phyloP scores from a whole-genome alignment of 352 stramenopile genomes.

The Saprolegnia diclina region DNA sequence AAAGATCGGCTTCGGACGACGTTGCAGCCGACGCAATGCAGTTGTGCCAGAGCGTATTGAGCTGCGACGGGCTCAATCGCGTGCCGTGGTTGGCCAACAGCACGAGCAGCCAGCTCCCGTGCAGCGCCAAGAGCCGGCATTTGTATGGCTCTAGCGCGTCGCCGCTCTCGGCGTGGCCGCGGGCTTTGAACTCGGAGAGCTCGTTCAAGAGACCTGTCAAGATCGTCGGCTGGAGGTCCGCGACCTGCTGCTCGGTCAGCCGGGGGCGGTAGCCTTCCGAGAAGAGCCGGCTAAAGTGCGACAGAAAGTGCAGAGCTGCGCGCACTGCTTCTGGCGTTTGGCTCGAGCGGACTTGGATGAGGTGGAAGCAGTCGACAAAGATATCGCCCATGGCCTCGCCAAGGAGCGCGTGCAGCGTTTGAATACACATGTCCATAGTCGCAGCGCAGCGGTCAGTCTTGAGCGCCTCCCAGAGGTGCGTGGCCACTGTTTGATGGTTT shows the following conservation, averaged over 20 bases:
- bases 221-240: background rate
- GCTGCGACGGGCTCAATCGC: slow-evolving; percentile 15
- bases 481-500: background rate
- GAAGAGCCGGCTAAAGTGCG: slow-evolving; percentile 20
- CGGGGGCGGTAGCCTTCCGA: slow-evolving; percentile 14
- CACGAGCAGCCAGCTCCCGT: slow-evolving; percentile 49
- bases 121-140: slow-evolving; percentile 50
- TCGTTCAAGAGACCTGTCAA: slow-evolving; percentile 4
- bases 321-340: background rate
- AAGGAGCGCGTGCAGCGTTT: slow-evolving; percentile 7
- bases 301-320: slow-evolving; percentile 20
- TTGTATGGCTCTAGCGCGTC: slow-evolving; percentile 36
- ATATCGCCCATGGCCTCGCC: background rate
- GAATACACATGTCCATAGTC: background rate
- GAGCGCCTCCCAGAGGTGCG: slow-evolving; percentile 12
- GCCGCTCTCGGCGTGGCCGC: background rate
- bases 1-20: slow-evolving; percentile 49
- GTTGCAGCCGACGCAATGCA: slow-evolving; percentile 36
- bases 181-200: slow-evolving; percentile 14
- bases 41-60: slow-evolving; percentile 43
- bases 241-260: background rate
- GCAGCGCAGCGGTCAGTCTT: background rate
- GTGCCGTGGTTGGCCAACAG: background rate
- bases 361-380: slow-evolving; percentile 17
- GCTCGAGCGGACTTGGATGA: background rate